These are phyloP conservation scores for Globisporangium lucens DNA, from an alignment of 352 stramenopile genomes.

Conservation along the genomic window DNA sequence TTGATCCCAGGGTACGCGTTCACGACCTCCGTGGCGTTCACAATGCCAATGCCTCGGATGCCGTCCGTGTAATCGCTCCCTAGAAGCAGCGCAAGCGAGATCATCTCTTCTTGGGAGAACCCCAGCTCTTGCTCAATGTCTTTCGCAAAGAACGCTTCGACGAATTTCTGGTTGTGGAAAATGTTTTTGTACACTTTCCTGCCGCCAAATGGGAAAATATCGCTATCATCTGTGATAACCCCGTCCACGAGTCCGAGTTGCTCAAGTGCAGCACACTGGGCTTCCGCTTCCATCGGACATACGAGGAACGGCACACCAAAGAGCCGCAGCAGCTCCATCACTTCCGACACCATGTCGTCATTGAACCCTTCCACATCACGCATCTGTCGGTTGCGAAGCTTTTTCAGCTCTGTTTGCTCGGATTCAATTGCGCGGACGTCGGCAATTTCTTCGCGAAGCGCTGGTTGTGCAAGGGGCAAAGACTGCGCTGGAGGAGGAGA, in stretches of 20 bases:
- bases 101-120: conserved; percentile 90
- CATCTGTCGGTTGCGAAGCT: conserved; percentile 69
- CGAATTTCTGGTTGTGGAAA: conserved; percentile 98
- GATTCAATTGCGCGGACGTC: conserved; percentile 42
- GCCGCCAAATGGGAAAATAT: conserved; percentile 94
- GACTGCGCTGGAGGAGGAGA: conserved; percentile 9
- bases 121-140: conserved; percentile 93
- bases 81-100: conserved; percentile 90
- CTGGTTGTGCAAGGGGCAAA: conserved; percentile 4
- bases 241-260: conserved; percentile 95
- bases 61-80: conserved; percentile 95
- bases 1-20: conserved; percentile 80
- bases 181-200: conserved; percentile 98
- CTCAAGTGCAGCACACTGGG: conserved; percentile 97
- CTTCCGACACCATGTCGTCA: conserved; percentile 97
- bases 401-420: conserved; percentile 74
- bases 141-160: conserved; percentile 94
- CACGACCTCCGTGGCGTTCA: conserved; percentile 81
- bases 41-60: conserved; percentile 79
- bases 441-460: conserved; percentile 15
- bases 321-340: conserved; percentile 94
- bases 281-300: conserved; percentile 98
- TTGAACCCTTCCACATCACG: conserved; percentile 93
- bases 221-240: conserved; percentile 98
- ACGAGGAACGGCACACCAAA: conserved; percentile 99